phyloP scores from a whole-genome alignment of 768 basidiomycete species.

The Tulasnella sp. region DNA sequence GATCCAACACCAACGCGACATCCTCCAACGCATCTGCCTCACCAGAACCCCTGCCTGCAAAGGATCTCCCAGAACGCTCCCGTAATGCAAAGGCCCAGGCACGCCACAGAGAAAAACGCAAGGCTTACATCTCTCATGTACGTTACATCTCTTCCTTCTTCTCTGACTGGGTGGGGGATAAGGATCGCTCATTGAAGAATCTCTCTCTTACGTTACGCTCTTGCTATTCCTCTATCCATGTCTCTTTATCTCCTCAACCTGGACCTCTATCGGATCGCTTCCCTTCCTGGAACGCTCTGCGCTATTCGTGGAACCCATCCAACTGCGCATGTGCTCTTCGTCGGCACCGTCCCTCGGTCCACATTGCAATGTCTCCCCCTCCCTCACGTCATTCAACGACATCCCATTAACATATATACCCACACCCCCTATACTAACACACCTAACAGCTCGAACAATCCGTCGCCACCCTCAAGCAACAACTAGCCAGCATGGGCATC shows the following conservation, averaged over 20 bases:
- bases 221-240: background rate
- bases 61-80: conserved; percentile 17
- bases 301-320: background rate
- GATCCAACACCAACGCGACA: background rate
- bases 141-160: conserved; percentile 27
- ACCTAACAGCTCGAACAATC: conserved; percentile 68
- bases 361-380: conserved; percentile 19
- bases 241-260: background rate
- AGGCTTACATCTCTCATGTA: conserved; percentile 90
- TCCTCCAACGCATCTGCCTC: background rate
- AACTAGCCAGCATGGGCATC: conserved; percentile 55
- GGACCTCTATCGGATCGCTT: background rate
- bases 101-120: conserved; percentile 84
- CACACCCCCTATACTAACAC: background rate
- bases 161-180: background rate
- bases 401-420: conserved; percentile 25
- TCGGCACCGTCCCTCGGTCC: conserved; percentile 13
- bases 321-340: background rate
- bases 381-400: conserved; percentile 7
- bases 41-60: background rate
- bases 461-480: conserved; percentile 68
- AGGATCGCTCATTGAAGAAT: background rate
- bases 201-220: background rate
- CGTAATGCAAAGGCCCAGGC: conserved; percentile 87
- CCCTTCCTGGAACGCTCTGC: background rate